phyloP scores from a whole-genome alignment of 352 stramenopile genomes.

The Pythium biforme region DNA sequence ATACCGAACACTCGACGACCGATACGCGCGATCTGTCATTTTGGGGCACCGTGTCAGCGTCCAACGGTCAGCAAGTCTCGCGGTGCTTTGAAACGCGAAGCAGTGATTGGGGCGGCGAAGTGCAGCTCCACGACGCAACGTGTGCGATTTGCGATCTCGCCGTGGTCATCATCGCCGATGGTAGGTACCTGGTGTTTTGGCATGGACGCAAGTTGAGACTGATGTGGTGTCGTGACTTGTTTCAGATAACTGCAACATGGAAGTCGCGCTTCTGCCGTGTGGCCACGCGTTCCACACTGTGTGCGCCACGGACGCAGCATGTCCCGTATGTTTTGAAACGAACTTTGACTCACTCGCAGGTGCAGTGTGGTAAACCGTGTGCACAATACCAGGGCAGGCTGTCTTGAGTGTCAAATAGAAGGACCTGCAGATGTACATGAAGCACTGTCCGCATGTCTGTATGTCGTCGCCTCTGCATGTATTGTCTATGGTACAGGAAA shows the following conservation, averaged over 20 bases:
- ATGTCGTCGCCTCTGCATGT: background rate
- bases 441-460: background rate
- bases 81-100: slow-evolving; percentile 80
- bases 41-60: background rate
- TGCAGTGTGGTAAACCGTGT: slow-evolving; percentile 4
- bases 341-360: slow-evolving; percentile 44
- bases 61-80: slow-evolving; percentile 1
- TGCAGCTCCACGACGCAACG: slow-evolving; percentile 80
- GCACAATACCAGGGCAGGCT: background rate
- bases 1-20: background rate
- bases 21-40: background rate
- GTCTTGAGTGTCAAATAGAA: background rate
- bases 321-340: slow-evolving; percentile 64
- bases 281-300: slow-evolving; percentile 74
- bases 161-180: slow-evolving; percentile 76
- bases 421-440: background rate
- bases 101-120: slow-evolving; percentile 85
- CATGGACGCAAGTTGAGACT: background rate
- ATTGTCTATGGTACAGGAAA: slow-evolving; percentile 11
- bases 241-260: slow-evolving; percentile 71
- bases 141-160: slow-evolving; percentile 74
- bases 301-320: slow-evolving; percentile 62
- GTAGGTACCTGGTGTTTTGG: slow-evolving; percentile 33
- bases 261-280: slow-evolving; percentile 73
- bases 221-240: slow-evolving; percentile 3